These are phyloP conservation scores for Venturia carpophila DNA, from an alignment of 2,329 filamentous ascomycete genomes.

Conservation along the genomic window DNA sequence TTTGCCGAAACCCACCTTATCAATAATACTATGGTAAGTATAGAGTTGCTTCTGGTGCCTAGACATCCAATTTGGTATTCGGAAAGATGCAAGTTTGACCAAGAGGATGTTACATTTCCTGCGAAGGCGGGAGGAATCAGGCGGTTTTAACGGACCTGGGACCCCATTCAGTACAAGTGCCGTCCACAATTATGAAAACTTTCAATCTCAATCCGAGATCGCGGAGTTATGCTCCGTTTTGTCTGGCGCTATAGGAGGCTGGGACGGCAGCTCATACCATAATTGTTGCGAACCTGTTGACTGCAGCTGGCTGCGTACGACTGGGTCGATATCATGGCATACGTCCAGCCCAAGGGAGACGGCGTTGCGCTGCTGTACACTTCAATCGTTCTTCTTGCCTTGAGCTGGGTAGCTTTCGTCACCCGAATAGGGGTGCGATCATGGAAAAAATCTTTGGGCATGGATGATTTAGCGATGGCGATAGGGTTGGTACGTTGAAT, in stretches of 20 bases:
- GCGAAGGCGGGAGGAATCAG: neutral
- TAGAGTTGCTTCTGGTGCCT: neutral
- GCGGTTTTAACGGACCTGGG: neutral
- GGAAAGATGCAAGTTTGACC: neutral
- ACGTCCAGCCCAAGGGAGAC: conserved; percentile 18
- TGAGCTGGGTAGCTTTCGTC: neutral
- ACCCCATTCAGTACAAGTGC: neutral
- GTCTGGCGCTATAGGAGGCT: neutral
- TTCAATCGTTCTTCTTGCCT: neutral
- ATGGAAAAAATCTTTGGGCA: neutral
- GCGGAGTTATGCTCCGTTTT: neutral
- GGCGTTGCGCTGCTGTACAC: neutral
- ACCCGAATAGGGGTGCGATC: neutral
- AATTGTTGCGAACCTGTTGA: neutral
- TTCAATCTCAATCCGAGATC: neutral
- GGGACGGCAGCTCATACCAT: neutral
- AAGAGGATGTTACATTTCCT: neutral
- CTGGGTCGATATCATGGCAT: neutral
- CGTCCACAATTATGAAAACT: neutral
- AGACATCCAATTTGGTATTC: neutral
- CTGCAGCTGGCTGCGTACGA: neutral
- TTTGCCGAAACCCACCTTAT: too few species aligned
- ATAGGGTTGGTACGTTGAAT: neutral
- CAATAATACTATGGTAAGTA: too few species aligned
- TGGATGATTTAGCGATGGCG: neutral